phyloP scores from a whole-genome alignment of 768 basidiomycete species.

The Lactarius pseudohatsudake region DNA sequence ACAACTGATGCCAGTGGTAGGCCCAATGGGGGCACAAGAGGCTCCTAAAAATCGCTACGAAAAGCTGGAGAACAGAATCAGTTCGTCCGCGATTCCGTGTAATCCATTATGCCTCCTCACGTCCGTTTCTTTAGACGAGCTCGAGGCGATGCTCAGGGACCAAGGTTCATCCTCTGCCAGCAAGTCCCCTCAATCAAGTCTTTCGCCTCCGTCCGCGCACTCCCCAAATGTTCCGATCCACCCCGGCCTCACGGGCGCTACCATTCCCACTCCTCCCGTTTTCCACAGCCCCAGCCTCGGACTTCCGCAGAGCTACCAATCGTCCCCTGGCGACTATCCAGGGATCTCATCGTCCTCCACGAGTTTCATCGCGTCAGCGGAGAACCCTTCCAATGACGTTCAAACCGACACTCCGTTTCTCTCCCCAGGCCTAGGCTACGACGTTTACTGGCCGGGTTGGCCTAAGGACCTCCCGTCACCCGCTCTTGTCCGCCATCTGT shows the following conservation, averaged over 20 bases:
- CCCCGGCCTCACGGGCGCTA: conserved; percentile 6
- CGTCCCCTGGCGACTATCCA: not conserved
- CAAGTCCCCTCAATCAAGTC: conserved; percentile 7
- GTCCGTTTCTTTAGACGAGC: conserved; percentile 50
- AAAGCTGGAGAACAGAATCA: conserved; percentile 64
- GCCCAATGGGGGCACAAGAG: conserved; percentile 41
- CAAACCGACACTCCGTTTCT: conserved; percentile 2
- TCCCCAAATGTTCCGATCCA: conserved; percentile 11
- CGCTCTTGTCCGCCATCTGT: conserved; percentile 66
- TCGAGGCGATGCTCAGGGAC: conserved; percentile 59
- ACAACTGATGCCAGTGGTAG: conserved; percentile 36
- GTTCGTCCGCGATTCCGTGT: conserved; percentile 42
- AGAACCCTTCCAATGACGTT: conserved; percentile 1
- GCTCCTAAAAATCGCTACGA: conserved; percentile 62
- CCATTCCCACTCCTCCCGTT: not conserved
- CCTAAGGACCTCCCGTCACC: conserved; percentile 62
- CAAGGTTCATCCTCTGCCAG: conserved; percentile 2
- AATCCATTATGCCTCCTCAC: conserved; percentile 10
- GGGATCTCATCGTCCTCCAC: not conserved
- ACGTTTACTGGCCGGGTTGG: conserved; percentile 42
- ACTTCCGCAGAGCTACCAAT: conserved; percentile 10
- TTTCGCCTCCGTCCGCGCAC: conserved; percentile 10
- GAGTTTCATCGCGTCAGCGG: conserved; percentile 5
- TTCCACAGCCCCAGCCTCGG: conserved; percentile 12
- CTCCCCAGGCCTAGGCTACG: conserved; percentile 11